Base-by-base conservation (phyloP, 2,329 filamentous ascomycete species). In the Cladosporium sp. region DNA sequence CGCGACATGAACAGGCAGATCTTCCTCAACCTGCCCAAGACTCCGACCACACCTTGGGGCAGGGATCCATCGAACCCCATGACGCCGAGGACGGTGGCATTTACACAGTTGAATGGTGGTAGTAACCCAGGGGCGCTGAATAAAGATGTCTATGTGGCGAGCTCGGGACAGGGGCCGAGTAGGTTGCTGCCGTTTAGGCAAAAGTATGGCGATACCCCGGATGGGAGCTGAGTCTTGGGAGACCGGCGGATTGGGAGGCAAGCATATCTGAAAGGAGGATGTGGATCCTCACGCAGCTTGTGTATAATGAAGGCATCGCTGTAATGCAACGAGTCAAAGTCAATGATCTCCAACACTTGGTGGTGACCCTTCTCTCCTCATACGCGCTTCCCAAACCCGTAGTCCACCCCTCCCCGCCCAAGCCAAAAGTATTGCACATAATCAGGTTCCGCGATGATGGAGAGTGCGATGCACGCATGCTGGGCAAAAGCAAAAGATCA, bases 1-100 rank as follows among this genome's bases (percentile, higher is more conserved):
- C 82, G 77, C 75, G 83, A 86, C 70, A 78, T 83, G 77, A 76
- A 78, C 52, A 49, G 64, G 37, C 61, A 64, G 52, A 54, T 65
- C 8, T 66, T 68, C 52, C 45, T 66, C 49, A 66, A 68, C 40
- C 54, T 70, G 44, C 67, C 66, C 4, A 72, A 71, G 56, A 76
- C 81, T 9, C 67, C 67, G 2, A 72, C 70, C 46, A 76, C 81
- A 31, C 70, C 70, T 16, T 69, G 68, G 19, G 64, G 61, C 31
- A 61, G 61, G 3, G 54, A 54, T 19, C 49, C 54, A 5, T 54
- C 59, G 43, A 66, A 63, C 35, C 65, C 66, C 1, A 86, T 77
- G 58, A 87, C 84, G 6, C 84, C 84, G 5, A 70, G 85, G 58
- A 87, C 85, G 13, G 76, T 81, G 66, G 85, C 84, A 1, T 87